Evolutionary conservation across 805 yeast species (phyloP).

Genomic region (Wickerhamomyces xylosicus): DNA sequence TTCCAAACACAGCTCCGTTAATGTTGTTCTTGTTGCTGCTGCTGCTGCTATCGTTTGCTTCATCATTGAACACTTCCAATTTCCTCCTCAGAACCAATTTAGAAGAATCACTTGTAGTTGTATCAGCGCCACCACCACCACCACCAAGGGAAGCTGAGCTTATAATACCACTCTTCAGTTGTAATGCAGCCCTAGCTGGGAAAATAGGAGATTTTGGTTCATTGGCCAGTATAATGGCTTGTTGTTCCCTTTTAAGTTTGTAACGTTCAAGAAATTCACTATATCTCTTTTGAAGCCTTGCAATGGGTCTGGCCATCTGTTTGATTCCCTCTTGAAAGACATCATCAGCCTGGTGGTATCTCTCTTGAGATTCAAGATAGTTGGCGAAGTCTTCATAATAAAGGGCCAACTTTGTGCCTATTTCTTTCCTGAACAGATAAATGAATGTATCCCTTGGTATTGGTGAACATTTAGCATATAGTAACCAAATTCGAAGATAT

Average conservation of each 20-base stretch:
- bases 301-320: conserved; percentile 54
- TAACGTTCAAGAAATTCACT: conserved; percentile 33
- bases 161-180: conserved; percentile 28
- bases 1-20: too few species aligned
- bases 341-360: conserved; percentile 42
- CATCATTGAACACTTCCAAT: conserved; percentile 13
- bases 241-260: conserved; percentile 13
- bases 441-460: conserved; percentile 62
- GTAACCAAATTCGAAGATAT: conserved; percentile 72
- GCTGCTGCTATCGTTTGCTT: conserved; percentile 6
- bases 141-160: too few species aligned
- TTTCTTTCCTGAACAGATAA: conserved; percentile 58
- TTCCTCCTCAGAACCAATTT: conserved; percentile 8
- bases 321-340: conserved; percentile 51
- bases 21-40: too few species aligned
- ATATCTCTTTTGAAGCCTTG: conserved; percentile 32
- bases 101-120: not conserved
- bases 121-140: too few species aligned
- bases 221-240: conserved; percentile 6
- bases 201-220: conserved; percentile 27
- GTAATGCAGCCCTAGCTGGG: conserved; percentile 23
- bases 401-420: conserved; percentile 56
- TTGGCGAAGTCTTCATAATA: conserved; percentile 76
- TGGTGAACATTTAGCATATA: conserved; percentile 58
- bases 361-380: conserved; percentile 40